phyloP scores from a whole-genome alignment of 2,329 filamentous ascomycete species.

The Diaporthe sp. region DNA sequence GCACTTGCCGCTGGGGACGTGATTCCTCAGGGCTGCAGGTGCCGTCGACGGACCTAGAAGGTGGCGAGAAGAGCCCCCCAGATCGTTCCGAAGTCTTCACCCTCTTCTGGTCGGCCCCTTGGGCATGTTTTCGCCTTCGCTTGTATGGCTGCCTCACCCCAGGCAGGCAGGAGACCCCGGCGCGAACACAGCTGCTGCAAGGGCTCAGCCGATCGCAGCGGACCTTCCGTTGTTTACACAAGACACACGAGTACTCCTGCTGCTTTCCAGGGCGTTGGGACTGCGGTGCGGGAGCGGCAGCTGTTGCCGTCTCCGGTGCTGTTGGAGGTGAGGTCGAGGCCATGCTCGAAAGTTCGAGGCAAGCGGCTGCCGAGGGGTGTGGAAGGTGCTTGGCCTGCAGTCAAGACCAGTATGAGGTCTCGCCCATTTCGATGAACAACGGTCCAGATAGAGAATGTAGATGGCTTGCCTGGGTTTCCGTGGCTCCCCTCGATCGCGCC shows the following conservation, averaged over 20 bases:
- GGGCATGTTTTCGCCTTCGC: constrained; percentile 56
- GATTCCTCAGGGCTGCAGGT: constrained; percentile 22
- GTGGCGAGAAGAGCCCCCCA: constrained; percentile 9
- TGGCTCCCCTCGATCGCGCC: neutral
- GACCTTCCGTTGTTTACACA: constrained; percentile 63
- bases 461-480: constrained; percentile 1
- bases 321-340: neutral
- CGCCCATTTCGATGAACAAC: neutral
- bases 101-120: constrained; percentile 15
- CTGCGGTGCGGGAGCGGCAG: neutral
- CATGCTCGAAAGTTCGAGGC: neutral
- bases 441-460: neutral
- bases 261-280: constrained; percentile 13
- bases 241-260: constrained; percentile 55
- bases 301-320: neutral
- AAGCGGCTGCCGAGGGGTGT: neutral
- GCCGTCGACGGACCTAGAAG: constrained; percentile 20
- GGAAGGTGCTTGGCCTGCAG: constrained; percentile 8
- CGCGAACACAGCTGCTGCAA: constrained; percentile 53
- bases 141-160: constrained; percentile 51
- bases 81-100: neutral
- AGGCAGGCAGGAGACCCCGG: constrained; percentile 47
- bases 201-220: constrained; percentile 58
- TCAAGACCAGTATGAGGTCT: neutral
- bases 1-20: constrained; percentile 28